Evolutionary conservation across 2,329 filamentous ascomycete genomes (phyloP).

Genomic region (Elsinoe ampelina): DNA sequence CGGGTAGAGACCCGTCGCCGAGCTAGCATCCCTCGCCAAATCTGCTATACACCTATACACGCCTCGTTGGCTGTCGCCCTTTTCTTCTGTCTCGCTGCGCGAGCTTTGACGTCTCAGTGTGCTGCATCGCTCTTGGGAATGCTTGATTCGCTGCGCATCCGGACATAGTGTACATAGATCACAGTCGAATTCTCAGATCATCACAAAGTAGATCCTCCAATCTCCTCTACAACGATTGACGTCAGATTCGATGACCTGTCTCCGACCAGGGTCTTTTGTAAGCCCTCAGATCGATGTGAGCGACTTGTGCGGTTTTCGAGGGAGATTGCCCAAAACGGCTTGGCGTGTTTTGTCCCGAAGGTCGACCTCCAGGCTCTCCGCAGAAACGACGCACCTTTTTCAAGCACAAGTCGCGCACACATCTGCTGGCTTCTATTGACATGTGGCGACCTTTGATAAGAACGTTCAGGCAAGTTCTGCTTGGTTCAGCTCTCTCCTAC

Average conservation of each 20-base stretch:
- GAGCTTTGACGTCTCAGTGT: slow-evolving; percentile 1
- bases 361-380: no score
- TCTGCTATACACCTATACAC: background rate
- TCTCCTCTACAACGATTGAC: background rate
- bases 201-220: background rate
- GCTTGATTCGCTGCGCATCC: background rate
- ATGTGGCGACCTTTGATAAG: no score
- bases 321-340: background rate
- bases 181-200: background rate
- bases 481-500: no score
- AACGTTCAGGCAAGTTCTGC: slow-evolving; percentile 10
- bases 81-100: slow-evolving; percentile 9
- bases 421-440: no score
- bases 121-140: background rate
- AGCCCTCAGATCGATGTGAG: background rate
- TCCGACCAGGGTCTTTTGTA: background rate
- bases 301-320: background rate
- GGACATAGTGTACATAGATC: slow-evolving; percentile 12
- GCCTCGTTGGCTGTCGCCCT: background rate
- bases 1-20: slow-evolving; percentile 9
- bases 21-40: background rate
- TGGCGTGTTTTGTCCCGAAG: background rate
- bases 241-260: background rate
- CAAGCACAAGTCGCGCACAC: background rate
- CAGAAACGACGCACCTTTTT: no score